Base-by-base conservation (phyloP, 2,329 filamentous ascomycete genomes). In the Ampelomyces quisqualis region DNA sequence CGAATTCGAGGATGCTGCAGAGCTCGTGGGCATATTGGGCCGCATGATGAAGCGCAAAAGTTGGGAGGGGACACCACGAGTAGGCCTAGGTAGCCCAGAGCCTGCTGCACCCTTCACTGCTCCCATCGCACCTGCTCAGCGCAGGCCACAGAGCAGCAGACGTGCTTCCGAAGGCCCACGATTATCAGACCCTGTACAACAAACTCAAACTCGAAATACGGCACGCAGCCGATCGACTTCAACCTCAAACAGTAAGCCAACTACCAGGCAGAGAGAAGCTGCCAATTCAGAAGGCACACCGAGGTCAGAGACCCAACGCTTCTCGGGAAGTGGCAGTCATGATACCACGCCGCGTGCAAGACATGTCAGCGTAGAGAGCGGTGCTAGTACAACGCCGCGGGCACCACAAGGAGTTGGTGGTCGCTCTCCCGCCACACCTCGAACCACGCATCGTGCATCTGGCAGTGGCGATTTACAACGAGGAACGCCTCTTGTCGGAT, bases 1-100 rank as follows among this genome's bases (percentile, higher is more conserved):
- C 53, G 94, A 93, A 75, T 98, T 96, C 64, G 82, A 86, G 51
- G 93, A 97, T 66, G 89, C 90, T 0, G 90, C 89, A 43, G 86
- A 91, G 58, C 77, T 96, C 9, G 90, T 97, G 7, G 85, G 86
- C 1, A 84, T 93, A 0, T 69, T 97, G 1, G 89, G 88, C 5
- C 88, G 85, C 60, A 93, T 96, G 84, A 88, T 90, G 78, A 90
- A 86, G 70, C 80, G 89, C 2, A 60, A 70, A 51, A 62, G 65
- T 34, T 69, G 59, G 53, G 68, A 69, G 49, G 62, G 60, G 3
- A 68, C 65, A 14, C 65, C 65, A 20, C 60, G 57, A 7, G 58
- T 68, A 15, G 58, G 57, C 23, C 46, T 61, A 33, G 45, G 44
- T 21, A 67, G 57, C 22, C 64, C 64, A n/a, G 62, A 63, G 26